phyloP scores from a whole-genome alignment of 768 basidiomycete species.

The Termitomyces sp. region DNA sequence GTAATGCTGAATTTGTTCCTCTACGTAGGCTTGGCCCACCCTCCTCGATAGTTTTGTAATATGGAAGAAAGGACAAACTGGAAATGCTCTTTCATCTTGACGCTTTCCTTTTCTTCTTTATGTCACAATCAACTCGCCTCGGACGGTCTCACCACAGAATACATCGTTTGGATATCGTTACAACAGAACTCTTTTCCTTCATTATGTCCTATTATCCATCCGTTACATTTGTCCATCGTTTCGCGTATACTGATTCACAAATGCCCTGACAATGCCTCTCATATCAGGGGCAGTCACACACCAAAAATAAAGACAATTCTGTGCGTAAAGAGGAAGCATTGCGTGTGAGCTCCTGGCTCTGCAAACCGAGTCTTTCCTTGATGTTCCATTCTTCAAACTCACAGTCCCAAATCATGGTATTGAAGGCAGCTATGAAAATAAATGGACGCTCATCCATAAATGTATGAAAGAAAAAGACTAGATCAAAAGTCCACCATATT shows the following conservation, averaged over 20 bases:
- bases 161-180: neutral
- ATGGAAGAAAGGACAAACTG: slow-evolving; percentile 44
- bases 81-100: neutral
- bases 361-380: neutral
- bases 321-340: neutral
- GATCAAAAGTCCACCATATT: neutral
- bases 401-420: neutral
- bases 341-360: neutral
- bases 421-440: neutral
- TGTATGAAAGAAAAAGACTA: neutral
- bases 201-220: neutral
- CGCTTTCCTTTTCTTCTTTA: neutral
- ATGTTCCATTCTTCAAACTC: neutral
- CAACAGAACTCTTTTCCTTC: neutral
- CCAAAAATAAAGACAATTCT: neutral
- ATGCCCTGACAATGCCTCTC: neutral
- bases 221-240: neutral
- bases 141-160: neutral
- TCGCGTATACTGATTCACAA: neutral
- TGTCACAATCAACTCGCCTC: neutral
- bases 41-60: slow-evolving; percentile 72
- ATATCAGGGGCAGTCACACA: neutral
- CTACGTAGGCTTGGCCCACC: slow-evolving; percentile 71
- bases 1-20: slow-evolving; percentile 1
- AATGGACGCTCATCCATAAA: neutral